Evolutionary conservation across 148 eudicot species (phyloP), one percentile per base, ranked within the genome.

Genomic region (Dysphania ambrosioides): DNA sequence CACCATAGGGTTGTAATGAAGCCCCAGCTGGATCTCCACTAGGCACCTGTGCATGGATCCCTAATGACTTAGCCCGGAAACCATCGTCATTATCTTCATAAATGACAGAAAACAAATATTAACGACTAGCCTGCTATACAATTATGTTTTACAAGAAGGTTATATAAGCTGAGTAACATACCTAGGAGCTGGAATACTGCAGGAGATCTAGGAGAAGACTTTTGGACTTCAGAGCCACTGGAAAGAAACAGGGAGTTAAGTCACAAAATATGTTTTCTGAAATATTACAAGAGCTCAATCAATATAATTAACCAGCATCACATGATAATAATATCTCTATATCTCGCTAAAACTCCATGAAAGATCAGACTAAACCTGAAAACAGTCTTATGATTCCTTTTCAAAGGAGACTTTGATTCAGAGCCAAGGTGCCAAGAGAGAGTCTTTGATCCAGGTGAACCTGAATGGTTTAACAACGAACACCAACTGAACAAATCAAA

Each of bases 351-450:
- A 67, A 35, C 6, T 58, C 41, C 72, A 23, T 7, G 60, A 19
- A 53, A 49, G 21, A 55, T 31, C 35, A 66, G 70, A 77, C 88
- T n/a, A 74, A 78, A 92, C 99, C 93, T 92, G 78, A 72, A 64
- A 72, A 83, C 82, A 64, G 86, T 80, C 72, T 76, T 82, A 57
- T 86, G 82, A 75, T 83, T 75, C 47, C 88, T 87, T 83, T 84
- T 88, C 72, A 87, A 41, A 26, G 96, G 83, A 55, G 94, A 77
- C 80, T 86, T 87, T 38, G 89, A 83, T 66, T 85, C 99, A 56
- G 97, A 88, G 72, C 90, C 97, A 47, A 95, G 79, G 87, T 92
- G 99, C 99, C 99, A 95, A 42, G 96, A 92, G 36, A 92, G 91
- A 66, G 91, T 92, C 67, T 85, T 90, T n/a, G n/a, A n/a, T 71